These are phyloP conservation scores for Aspergillus sparsus DNA, from an alignment of 495 filamentous ascomycete species.

Conservation along the genomic window DNA sequence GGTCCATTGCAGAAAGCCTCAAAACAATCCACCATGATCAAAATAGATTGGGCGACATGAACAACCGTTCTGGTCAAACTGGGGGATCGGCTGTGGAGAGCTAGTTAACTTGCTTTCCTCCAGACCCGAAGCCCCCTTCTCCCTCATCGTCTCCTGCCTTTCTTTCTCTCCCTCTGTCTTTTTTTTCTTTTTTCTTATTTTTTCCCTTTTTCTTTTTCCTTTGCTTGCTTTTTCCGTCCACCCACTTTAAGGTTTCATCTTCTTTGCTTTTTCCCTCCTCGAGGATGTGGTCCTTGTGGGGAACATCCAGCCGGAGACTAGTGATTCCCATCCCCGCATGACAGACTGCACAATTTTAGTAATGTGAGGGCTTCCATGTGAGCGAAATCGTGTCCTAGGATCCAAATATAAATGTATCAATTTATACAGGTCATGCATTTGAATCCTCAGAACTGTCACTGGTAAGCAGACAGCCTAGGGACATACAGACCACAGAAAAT, in stretches of 20 bases:
- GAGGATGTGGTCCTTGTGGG: conserved; percentile 17
- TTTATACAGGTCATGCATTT: conserved; percentile 3
- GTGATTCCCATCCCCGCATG: conserved; percentile 23
- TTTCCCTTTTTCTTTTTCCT: not conserved
- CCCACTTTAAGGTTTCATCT: conserved; percentile 12
- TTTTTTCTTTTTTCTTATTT: conserved; percentile 8
- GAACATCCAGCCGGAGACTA: conserved; percentile 16
- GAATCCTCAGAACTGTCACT: not conserved
- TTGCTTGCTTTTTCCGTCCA: conserved; percentile 6
- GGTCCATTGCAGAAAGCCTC: too few species aligned
- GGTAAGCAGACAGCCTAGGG: not conserved
- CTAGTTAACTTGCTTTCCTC: not conserved
- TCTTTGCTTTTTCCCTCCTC: conserved; percentile 17
- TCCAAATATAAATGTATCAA: not conserved
- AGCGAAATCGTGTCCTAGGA: conserved; percentile 1
- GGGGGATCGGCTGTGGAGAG: conserved; percentile 19
- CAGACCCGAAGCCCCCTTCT: not conserved
- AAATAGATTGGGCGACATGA: conserved; percentile 12
- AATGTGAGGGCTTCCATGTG: conserved; percentile 1
- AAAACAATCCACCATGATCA: not conserved
- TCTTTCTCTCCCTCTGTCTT: not conserved
- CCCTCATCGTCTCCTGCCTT: not conserved
- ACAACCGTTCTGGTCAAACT: conserved; percentile 19
- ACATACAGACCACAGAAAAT: not conserved
- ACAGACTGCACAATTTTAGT: conserved; percentile 7